These are phyloP conservation scores for Cardamine chenopodiifolia DNA, from an alignment of 345 rosid species.

Conservation along the genomic window DNA sequence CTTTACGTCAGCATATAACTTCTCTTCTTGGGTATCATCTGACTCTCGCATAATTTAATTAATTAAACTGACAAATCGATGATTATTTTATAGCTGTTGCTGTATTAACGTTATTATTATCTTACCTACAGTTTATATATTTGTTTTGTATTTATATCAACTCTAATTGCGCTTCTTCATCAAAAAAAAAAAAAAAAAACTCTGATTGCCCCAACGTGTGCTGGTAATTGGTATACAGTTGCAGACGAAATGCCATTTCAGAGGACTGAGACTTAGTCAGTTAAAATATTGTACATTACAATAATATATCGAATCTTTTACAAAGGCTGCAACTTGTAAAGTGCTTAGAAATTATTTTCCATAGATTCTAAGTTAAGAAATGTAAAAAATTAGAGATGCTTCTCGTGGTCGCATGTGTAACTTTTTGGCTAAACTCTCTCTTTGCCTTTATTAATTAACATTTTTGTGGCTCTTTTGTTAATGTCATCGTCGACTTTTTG, in stretches of 20 bases:
- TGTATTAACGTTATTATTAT: conserved; percentile 13
- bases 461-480: conserved; percentile 6
- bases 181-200: too few species aligned
- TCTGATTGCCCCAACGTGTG: conserved; percentile 20
- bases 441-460: conserved; percentile 26
- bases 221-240: not conserved
- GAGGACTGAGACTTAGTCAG: conserved; percentile 21
- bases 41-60: conserved; percentile 26
- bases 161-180: too few species aligned
- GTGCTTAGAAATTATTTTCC: conserved; percentile 18
- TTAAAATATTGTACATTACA: not conserved
- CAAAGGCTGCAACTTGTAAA: conserved; percentile 46
- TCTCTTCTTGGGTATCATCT: conserved; percentile 39
- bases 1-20: conserved; percentile 40
- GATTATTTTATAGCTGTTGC: not conserved
- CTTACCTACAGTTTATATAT: not conserved
- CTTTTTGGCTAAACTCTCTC: conserved; percentile 30
- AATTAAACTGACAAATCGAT: not conserved
- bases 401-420: conserved; percentile 39
- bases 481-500: conserved; percentile 9
- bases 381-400: conserved; percentile 31
- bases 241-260: conserved; percentile 23
- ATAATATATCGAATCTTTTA: conserved; percentile 29
- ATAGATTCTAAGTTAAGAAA: conserved; percentile 4
- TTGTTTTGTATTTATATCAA: not conserved